These are phyloP conservation scores for Calonectria multiphialidica DNA, from an alignment of 2,329 filamentous ascomycete species.

Conservation along the genomic window DNA sequence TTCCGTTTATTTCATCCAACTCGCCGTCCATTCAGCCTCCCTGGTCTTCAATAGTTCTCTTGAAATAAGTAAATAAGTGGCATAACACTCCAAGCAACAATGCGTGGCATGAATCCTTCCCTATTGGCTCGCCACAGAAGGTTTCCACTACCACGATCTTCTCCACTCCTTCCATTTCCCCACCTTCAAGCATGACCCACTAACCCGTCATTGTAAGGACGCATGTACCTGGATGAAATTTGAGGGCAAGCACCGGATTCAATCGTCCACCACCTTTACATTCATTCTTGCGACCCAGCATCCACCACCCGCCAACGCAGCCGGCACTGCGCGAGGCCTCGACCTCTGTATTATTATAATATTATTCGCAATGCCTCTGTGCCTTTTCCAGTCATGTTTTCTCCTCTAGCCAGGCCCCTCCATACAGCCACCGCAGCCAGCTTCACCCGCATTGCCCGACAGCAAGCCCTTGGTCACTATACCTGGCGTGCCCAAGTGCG, in stretches of 20 bases:
- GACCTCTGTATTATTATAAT: slow-evolving; percentile 1
- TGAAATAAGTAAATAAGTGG: too few relatives aligned
- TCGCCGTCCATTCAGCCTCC: too few relatives aligned
- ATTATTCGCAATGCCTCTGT: slow-evolving; percentile 41
- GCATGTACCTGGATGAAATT: slow-evolving; percentile 21
- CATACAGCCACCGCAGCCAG: slow-evolving; percentile 56
- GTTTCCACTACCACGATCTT: not conserved
- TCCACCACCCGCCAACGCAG: slow-evolving; percentile 15
- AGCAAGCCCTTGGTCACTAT: slow-evolving; percentile 55
- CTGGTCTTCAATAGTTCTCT: too few relatives aligned
- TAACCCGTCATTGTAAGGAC: slow-evolving; percentile 32
- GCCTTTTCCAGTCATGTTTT: slow-evolving; percentile 45
- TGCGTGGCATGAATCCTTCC: not conserved
- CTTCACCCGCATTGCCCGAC: slow-evolving; percentile 65
- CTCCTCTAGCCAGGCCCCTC: slow-evolving; percentile 50
- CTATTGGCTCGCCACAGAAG: slow-evolving; percentile 4
- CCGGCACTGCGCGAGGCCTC: slow-evolving; percentile 24
- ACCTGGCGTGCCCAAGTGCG: slow-evolving; percentile 53
- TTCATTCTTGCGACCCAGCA: slow-evolving; percentile 22
- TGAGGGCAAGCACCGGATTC: slow-evolving; percentile 32
- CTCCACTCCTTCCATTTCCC: slow-evolving; percentile 28
- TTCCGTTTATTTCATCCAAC: too few relatives aligned
- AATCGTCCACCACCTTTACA: slow-evolving; percentile 25
- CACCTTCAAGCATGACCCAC: slow-evolving; percentile 29
- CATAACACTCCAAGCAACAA: too few relatives aligned